A percentile compares a stretch with the other conserved stretches of the same genome.
These are phyloP conservation scores for Fulvia fulva DNA, from an alignment of 2,329 filamentous ascomycete species.

Conservation along the genomic window DNA sequence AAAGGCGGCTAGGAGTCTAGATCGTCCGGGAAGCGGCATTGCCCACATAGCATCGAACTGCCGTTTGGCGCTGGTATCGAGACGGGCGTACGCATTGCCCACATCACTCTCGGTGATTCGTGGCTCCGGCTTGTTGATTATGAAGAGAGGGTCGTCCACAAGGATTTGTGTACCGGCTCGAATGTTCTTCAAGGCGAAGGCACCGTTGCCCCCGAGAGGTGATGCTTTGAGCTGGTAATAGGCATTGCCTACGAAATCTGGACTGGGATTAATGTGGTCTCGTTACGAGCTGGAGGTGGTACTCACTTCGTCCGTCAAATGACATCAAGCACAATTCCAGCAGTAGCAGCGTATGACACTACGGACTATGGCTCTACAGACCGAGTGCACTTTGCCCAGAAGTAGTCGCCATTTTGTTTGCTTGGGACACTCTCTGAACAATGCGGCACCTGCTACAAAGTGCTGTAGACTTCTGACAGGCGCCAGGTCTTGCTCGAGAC, in stretches of 20 bases:
- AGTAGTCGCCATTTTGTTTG: no score
- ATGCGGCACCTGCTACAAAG: no score
- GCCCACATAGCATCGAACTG: neutral
- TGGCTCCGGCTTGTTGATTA: neutral
- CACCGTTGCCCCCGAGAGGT: slow-evolving; percentile 1
- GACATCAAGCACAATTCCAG: no score
- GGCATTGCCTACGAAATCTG: neutral
- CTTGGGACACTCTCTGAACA: no score
- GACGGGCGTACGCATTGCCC: neutral
- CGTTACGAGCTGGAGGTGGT: no score
- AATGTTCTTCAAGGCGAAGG: slow-evolving; percentile 4
- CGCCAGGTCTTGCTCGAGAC: no score
- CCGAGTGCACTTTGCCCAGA: no score
- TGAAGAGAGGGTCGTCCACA: neutral
- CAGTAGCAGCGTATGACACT: no score
- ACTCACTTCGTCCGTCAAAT: no score
- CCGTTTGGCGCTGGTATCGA: neutral
- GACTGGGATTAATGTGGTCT: neutral
- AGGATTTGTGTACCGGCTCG: slow-evolving; percentile 7
- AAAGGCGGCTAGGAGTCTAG: neutral
- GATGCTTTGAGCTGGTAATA: slow-evolving; percentile 1
- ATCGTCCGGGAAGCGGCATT: neutral
- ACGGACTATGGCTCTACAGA: no score
- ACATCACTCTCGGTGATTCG: neutral
- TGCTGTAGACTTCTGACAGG: no score